These are phyloP conservation scores for Citrus inodora DNA, from an alignment of 345 rosid species.

Conservation along the genomic window DNA sequence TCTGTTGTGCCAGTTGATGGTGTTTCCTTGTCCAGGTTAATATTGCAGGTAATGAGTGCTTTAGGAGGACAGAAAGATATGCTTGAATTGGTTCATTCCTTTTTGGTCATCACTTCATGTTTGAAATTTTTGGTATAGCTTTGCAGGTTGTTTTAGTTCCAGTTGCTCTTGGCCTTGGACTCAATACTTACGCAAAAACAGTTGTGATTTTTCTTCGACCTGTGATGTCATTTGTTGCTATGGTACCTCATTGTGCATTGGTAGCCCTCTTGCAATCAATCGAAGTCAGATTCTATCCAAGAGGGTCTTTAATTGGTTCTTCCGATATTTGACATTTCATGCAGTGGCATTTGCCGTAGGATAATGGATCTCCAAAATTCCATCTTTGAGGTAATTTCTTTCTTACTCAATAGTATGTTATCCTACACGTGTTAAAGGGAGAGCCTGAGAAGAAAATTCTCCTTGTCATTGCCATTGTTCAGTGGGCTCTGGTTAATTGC, in stretches of 20 bases:
- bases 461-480: not conserved
- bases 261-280: conserved; percentile 88
- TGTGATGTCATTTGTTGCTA: conserved; percentile 38
- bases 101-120: not conserved
- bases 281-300: conserved; percentile 64
- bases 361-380: conserved; percentile 84
- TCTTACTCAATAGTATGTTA: not conserved
- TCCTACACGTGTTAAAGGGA: not conserved
- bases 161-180: conserved; percentile 66
- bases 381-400: conserved; percentile 55
- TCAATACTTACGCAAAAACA: conserved; percentile 87
- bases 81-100: not conserved
- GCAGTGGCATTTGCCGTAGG: conserved; percentile 67
- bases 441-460: not conserved
- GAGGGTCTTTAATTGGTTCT: conserved; percentile 66
- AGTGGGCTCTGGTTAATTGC: not conserved
- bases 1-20: conserved; percentile 87
- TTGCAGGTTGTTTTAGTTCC: conserved; percentile 88
- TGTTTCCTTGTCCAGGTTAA: conserved; percentile 90
- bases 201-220: conserved; percentile 63
- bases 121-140: conserved; percentile 5
- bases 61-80: not conserved
- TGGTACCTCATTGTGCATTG: conserved; percentile 86
- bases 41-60: conserved; percentile 60
- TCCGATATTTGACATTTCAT: conserved; percentile 76